Evolutionary conservation across 768 basidiomycete genomes (phyloP), one percentile per base, ranked within the genome.

Genomic region (Calocybe cyanea): DNA sequence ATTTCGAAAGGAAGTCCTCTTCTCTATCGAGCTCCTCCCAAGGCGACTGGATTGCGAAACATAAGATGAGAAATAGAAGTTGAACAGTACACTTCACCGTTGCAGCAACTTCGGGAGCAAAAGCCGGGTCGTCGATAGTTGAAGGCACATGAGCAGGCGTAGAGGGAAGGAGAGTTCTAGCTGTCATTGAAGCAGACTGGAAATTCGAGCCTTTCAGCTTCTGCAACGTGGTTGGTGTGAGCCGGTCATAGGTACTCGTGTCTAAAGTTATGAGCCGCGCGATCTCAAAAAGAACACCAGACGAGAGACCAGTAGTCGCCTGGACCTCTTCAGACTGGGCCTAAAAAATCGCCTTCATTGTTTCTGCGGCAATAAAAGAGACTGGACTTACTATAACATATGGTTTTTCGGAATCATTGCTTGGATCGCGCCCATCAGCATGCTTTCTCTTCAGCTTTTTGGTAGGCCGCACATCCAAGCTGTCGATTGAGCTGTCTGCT

Each of bases 21-120:
- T 87, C 85, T 4, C 53, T 60, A 52, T 86, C 82, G 3, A 86
- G 62, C 56, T 85, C 80, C 34, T 57, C 55, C 82, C 83, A 87
- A 0, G 83, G 81, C 10, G 70, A 68, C 83, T 87, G 45, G 23
- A 38, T 9, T 21, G 6, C 4, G 9, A 38, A 47, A 15, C 30
- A 11, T 35, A 31, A 15, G 39, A 43, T 42, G 28, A 24, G n/a
- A 18, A 33, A 36, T 35, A 11, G 13, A 41, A 9, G 1, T 33
- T 32, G 10, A 49, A 31, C 2, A 30, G 14, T 36, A 25, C 17
- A 8, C 49, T 49, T 23, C 46, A 67, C 70, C 50, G 57, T 68
- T 9, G 64, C 60, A 18, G 63, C 62, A 8, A 53, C 46, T 48
- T 73, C 70, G 41, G 66, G 70, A 2, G 66, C 62, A 49, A 72